These are phyloP conservation scores for Pecoramyces ruminantium DNA, from an alignment of 192 early-diverging fungal species.

Conservation along the genomic window DNA sequence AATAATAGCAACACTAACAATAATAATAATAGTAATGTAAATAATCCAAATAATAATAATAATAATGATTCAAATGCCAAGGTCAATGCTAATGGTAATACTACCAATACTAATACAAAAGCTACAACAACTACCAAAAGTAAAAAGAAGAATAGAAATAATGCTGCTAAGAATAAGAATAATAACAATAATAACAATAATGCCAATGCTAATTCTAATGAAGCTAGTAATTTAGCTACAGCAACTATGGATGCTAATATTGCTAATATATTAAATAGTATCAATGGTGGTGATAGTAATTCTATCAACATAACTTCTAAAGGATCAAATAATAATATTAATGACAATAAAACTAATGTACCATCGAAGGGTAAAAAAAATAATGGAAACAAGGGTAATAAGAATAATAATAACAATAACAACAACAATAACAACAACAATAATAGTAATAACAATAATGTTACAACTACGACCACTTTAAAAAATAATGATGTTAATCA, in stretches of 20 bases:
- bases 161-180: background rate
- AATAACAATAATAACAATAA: background rate
- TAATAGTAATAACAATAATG: background rate
- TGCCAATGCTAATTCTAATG: background rate
- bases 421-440: background rate
- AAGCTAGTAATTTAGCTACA: background rate
- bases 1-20: too few relatives aligned
- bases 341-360: too few relatives aligned
- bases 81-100: too few relatives aligned
- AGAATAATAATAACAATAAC: background rate
- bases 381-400: too few relatives aligned
- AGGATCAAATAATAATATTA: too few relatives aligned
- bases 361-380: too few relatives aligned
- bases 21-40: background rate
- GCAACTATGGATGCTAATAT: background rate
- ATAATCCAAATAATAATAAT: background rate
- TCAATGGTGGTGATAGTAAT: background rate
- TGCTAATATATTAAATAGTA: background rate
- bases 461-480: too few relatives aligned
- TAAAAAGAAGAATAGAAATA: background rate
- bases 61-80: background rate
- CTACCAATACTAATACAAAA: background rate
- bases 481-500: too few relatives aligned
- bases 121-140: background rate
- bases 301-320: too few relatives aligned